These are phyloP conservation scores for Polychaeton citri DNA, from an alignment of 2,329 filamentous ascomycete species.

Conservation along the genomic window DNA sequence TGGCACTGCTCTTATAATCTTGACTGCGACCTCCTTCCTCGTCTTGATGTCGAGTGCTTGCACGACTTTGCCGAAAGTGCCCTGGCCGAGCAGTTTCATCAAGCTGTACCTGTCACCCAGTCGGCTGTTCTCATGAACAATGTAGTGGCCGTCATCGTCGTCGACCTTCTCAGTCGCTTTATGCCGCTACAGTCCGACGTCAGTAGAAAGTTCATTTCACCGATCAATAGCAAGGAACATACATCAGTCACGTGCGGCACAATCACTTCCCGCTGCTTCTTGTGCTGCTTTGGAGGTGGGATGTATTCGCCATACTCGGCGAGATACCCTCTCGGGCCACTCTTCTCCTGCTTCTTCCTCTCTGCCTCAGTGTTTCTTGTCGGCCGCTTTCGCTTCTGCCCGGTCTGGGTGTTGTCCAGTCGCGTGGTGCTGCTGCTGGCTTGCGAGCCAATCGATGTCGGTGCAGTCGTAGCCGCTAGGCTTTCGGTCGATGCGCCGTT, in stretches of 20 bases:
- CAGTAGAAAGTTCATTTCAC: conserved; percentile 5
- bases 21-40: conserved; percentile 78
- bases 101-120: conserved; percentile 87
- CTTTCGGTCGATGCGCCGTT: conserved; percentile 42
- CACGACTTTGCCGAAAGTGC: conserved; percentile 96
- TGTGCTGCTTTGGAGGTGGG: conserved; percentile 74
- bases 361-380: conserved; percentile 31
- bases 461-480: conserved; percentile 61
- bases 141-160: conserved; percentile 94
- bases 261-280: conserved; percentile 61
- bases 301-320: conserved; percentile 51
- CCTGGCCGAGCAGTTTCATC: conserved; percentile 78
- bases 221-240: conserved; percentile 18
- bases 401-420: conserved; percentile 52
- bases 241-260: conserved; percentile 49
- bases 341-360: conserved; percentile 15
- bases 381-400: conserved; percentile 77
- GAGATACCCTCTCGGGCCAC: conserved; percentile 17
- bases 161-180: conserved; percentile 56
- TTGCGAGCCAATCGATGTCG: conserved; percentile 64
- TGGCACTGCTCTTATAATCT: conserved; percentile 95
- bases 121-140: conserved; percentile 74
- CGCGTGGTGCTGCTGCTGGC: conserved; percentile 43
- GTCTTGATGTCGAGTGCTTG: conserved; percentile 72
- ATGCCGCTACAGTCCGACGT: conserved; percentile 11